Conservation (phyloP, 2,329 filamentous ascomycete species). For the Ilyonectria robusta region DNA sequence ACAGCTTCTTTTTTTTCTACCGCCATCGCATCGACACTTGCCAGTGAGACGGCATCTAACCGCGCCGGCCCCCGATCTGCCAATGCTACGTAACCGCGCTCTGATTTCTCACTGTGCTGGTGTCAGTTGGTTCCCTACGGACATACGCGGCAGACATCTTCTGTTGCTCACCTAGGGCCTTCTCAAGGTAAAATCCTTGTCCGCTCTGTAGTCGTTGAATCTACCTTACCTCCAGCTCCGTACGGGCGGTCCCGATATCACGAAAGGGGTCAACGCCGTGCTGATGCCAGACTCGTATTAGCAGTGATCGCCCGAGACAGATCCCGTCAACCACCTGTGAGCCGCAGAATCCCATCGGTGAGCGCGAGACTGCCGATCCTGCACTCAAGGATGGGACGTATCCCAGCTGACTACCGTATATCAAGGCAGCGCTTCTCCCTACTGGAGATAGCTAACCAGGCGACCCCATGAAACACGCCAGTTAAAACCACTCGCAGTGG, state of each 20-base stretch:
- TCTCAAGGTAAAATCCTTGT: conserved; percentile 27
- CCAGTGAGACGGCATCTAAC: not conserved
- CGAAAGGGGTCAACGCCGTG: conserved; percentile 23
- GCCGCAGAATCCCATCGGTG: conserved; percentile 44
- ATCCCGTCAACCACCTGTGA: conserved; percentile 36
- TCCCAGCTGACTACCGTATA: not conserved
- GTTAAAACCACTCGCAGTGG: conserved; percentile 17
- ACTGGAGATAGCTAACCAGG: conserved; percentile 4
- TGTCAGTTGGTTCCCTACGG: not conserved
- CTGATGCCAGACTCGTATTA: conserved; percentile 30
- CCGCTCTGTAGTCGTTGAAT: conserved; percentile 37
- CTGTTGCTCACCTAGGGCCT: conserved; percentile 25
- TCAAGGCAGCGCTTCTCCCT: conserved; percentile 31
- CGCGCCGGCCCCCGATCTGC: not conserved
- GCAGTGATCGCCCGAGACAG: conserved; percentile 42
- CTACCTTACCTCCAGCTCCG: conserved; percentile 36
- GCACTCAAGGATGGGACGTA: conserved; percentile 39
- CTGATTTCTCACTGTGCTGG: not conserved
- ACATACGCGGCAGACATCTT: conserved; percentile 5
- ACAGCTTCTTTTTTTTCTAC: not conserved
- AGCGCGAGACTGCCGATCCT: conserved; percentile 41
- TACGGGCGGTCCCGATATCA: conserved; percentile 46
- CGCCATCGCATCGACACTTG: not conserved
- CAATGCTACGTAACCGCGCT: not conserved
- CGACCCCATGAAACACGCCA: conserved; percentile 29